Base-by-base conservation (phyloP, 2,329 filamentous ascomycete species). In the Venturia effusa region DNA sequence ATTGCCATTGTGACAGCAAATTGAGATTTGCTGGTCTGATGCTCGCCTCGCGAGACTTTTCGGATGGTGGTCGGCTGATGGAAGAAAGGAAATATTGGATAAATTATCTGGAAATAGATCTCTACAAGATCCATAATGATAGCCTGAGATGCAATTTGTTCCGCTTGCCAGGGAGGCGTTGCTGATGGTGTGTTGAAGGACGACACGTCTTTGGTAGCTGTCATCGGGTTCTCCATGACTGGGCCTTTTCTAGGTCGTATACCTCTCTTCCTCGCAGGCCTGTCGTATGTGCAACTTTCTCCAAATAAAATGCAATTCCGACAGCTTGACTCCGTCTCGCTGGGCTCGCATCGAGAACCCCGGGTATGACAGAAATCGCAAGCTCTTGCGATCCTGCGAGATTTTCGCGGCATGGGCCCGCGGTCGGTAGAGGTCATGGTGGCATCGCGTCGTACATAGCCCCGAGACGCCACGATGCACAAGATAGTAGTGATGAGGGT, bases 11-110 rank as follows among this genome's bases (percentile, higher is more conserved):
- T 57, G 15, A 37, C 13, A 37, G 22, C 51, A 57, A 57, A 57
- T 24, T 17, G 32, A 57, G 24, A 30, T 57, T 27, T 57, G 51
- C 32, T 57, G 15, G 51, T 57, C 13, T 57, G 51, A 27, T 57
- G 27, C 24, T 57, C 51, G 51, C 51, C 51, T 30, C 51, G 51
- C 7, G 51, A 57, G 24, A 57, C 51, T 17, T 27, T 57, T 17
- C 51, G 51, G 5, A 57, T 37, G 17, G 24, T 30, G 10, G 51
- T 57, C 32, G 51, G 51, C 22, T 37, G 51, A 24, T 57, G 51
- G 19, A 57, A 57, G 32, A 57, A 57, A 17, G 51, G 51, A 57
- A 57, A 57, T 5, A 57, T 57, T 24, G 51, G 51, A 57, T 57
- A 57, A 4, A 57, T n/a, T n/a, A 57, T 24, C 22, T 57, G 24